Percentiles rank a stretch among this genome's conserved stretches.
Conservation (phyloP, 1,139 yeast genomes). For the Meyerozyma guilliermondii region DNA sequence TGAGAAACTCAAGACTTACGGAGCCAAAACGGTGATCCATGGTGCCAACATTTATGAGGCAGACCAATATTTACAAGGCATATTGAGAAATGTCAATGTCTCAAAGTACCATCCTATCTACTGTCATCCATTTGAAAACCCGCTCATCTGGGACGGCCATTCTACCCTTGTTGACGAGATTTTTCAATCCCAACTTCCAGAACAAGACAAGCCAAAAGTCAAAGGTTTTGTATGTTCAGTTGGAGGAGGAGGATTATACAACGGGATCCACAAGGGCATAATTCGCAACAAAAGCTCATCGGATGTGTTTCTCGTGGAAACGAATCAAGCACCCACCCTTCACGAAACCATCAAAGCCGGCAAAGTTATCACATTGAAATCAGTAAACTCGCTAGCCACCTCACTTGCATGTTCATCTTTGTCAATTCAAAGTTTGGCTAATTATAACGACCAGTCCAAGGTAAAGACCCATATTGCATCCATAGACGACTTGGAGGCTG, state of each 20-base stretch:
- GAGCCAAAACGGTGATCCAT: constrained; percentile 49
- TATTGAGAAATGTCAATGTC: constrained; percentile 16
- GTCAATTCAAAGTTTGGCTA: constrained; percentile 40
- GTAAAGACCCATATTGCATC: constrained; percentile 39
- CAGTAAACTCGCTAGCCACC: constrained; percentile 53
- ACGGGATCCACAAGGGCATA: constrained; percentile 58
- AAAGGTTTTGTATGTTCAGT: constrained; percentile 63
- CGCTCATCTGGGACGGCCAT: constrained; percentile 67
- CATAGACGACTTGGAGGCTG: constrained; percentile 53
- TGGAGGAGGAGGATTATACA: constrained; percentile 74
- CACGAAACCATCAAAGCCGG: constrained; percentile 42
- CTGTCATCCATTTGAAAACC: constrained; percentile 68
- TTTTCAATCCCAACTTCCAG: constrained; percentile 28
- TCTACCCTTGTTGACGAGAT: constrained; percentile 57
- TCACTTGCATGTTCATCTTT: constrained; percentile 58
- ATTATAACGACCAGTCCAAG: constrained; percentile 24
- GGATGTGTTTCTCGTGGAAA: constrained; percentile 49
- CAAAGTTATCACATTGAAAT: constrained; percentile 37
- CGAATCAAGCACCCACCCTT: constrained; percentile 57
- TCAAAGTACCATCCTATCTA: constrained; percentile 40
- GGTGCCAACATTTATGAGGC: constrained; percentile 69
- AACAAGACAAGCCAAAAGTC: constrained; percentile 24
- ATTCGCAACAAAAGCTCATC: constrained; percentile 28
- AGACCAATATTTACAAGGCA: constrained; percentile 40
- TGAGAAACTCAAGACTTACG: constrained; percentile 32